Conservation (phyloP, 1,139 yeast species). For the Wickerhamomyces sp. region DNA sequence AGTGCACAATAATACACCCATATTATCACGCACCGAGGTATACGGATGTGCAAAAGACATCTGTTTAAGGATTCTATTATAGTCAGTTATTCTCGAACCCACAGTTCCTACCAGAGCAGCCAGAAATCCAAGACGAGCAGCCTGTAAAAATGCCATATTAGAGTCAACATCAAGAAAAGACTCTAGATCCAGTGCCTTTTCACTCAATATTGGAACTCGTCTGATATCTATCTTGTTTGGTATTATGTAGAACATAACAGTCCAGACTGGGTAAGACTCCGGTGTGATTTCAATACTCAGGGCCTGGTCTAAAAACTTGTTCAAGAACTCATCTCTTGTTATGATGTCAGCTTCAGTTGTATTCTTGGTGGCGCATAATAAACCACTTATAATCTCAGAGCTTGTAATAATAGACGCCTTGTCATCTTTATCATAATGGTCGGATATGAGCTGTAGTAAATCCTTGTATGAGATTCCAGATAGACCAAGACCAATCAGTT, state of each 20-base stretch:
- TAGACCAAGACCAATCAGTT: constrained; percentile 40
- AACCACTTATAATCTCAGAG: constrained; percentile 57
- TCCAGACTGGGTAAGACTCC: constrained; percentile 76
- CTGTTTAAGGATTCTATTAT: constrained; percentile 42
- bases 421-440: constrained; percentile 53
- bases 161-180: constrained; percentile 47
- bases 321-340: constrained; percentile 44
- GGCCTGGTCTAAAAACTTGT: constrained; percentile 39
- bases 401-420: constrained; percentile 59
- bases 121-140: constrained; percentile 57
- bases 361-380: constrained; percentile 45
- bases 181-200: constrained; percentile 36
- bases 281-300: constrained; percentile 65
- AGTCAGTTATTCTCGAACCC: constrained; percentile 54
- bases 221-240: constrained; percentile 64
- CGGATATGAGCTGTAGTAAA: constrained; percentile 45
- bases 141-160: constrained; percentile 63
- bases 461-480: constrained; percentile 35
- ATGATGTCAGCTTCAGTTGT: constrained; percentile 26
- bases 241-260: constrained; percentile 69
- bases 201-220: constrained; percentile 52
- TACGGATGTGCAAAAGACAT: constrained; percentile 58
- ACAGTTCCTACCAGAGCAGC: constrained; percentile 49
- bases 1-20: constrained; percentile 61
- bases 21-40: constrained; percentile 66